Evolutionary conservation across 164 flowering plant species (phyloP), one percentile per base, ranked within the genome.

Genomic region (Kingdonia uniflora): DNA sequence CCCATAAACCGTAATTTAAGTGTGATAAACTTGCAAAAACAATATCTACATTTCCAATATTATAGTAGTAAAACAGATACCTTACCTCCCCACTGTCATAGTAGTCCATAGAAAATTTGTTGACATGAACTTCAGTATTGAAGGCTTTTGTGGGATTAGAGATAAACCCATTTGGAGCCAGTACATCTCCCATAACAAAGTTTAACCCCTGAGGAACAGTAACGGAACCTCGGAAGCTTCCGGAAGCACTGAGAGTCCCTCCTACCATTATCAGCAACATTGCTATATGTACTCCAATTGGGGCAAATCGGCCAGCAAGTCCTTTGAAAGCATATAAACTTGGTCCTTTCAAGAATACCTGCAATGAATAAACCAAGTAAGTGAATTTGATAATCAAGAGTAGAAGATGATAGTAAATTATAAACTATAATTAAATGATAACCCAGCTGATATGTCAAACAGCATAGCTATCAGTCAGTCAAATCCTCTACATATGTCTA

Each of bases 191-290:
- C 19, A 84, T 59, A 19, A 92, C 82, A 51, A 92, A 92, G 57
- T 92, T 88, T 55, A 92, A 70, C 26, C 98, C 98, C 67, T 92
- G 98, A 17, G 98, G 98, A 59, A 92, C 96, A 12, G 85, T 92
- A 13, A 88, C 98, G 5, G 95, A 76, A 13, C 98, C 98, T 65
- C 71, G 73, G 58, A 82, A 92, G 76, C 95, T 88, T 56, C 96
- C 96, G 38, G 81, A 22, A 51, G 98, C 96, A 71, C 87, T 88
- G 29, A 82, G 75, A 52, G 98, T 92, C 55, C 77, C 96, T 52
- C 98, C 98, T 19, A 58, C 84, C 98, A 92, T 92, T 69, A 92
- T 80, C 55, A 92, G 70, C 56, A 92, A 65, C 92, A 92, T 82
- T 11, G 98, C 91, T 25, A 92, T 51, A 67, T 87, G 98, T 17